Evolutionary conservation across 257 asterid species (phyloP), one percentile per base, ranked within the genome.

Genomic region (Plectranthus barbatus): DNA sequence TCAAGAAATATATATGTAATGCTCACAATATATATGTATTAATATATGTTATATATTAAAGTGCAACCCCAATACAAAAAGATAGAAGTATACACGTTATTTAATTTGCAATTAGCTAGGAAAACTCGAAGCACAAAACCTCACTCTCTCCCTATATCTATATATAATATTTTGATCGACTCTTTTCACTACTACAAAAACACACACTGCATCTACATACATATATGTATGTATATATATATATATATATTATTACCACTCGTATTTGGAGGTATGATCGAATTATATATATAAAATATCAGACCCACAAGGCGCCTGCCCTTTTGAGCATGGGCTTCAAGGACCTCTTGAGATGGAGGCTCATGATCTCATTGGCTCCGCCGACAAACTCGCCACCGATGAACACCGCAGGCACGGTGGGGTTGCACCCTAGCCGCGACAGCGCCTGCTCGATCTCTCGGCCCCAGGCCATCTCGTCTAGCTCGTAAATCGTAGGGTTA

Each of bases 351-450:
- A 81, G 79, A 17, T 81, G 86, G 33, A 74, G 84, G 64, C 78
- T 81, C 80, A 81, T 78, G 58, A 81, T 31, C 72, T 81, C 86
- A 39, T 78, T 73, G 0, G 80, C 71, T 21, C 86, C 86, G 14
- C 86, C 86, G 7, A 81, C 80, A 3, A 81, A 69, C 19, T 78
- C 79, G 0, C 86, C 84, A 0, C 84, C 84, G 0, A 81, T 75
- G 80, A 75, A 81, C 46, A 81, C 85, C 0, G 82, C 80, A 0
- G 85, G 85, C 23, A 76, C 86, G 9, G 84, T 67, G 7, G 81
- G 84, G 70, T 73, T 73, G 69, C 77, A 72, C 1, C 86, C 84
- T 5, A 78, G 74, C 52, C 70, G 47, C 13, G 77, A 17, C 5
- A 81, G 71, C 0, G 80, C 81, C n/a, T 66, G 77, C 80, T 81